Evolutionary conservation across 768 basidiomycete genomes (phyloP), one percentile per base, ranked within the genome.

Genomic region (Leccinum aurantiacum): DNA sequence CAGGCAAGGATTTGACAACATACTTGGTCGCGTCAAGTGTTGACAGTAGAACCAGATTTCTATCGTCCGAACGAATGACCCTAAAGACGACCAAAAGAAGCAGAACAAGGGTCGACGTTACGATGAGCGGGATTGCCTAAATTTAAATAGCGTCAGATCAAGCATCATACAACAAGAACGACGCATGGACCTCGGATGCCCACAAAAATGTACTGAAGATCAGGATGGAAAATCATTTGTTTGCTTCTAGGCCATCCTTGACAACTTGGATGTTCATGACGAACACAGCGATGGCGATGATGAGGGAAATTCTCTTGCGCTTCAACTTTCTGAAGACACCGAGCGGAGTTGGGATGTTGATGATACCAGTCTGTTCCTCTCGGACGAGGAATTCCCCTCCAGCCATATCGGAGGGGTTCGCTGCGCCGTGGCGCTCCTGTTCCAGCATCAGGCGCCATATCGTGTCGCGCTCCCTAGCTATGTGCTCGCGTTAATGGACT

Each of bases 381-480:
- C 75, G 79, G 19, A 84, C 61, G 17, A 86, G 72, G 14, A 77
- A 77, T 1, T 1, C 15, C 9, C 85, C 86, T 15, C 78, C 67
- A 41, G 65, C 64, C 29, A 72, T 63, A 53, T 76, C 78, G 58
- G 75, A 58, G 62, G 76, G 54, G 47, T 76, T 70, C 25, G 63
- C 19, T 25, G 59, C 53, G 17, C 92, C 90, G 4, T 85, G 81
- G 29, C 92, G 83, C 65, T 92, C 90, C 44, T 85, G 83, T 3
- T 86, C 88, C 60, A 97, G 90, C 95, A 97, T 95, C 74, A 93
- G 90, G 33, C 93, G 82, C 97, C 97, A 99, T 13, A 98, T 89
- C 1, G 97, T 99, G 69, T 98, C 95, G 33, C 97, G 85, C 69
- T 98, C 96, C 87, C 95, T 96, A 4, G 96, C 95, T 62, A 98